These are phyloP conservation scores for Candida xiaguanensis DNA, from an alignment of 805 yeast species.

Conservation along the genomic window DNA sequence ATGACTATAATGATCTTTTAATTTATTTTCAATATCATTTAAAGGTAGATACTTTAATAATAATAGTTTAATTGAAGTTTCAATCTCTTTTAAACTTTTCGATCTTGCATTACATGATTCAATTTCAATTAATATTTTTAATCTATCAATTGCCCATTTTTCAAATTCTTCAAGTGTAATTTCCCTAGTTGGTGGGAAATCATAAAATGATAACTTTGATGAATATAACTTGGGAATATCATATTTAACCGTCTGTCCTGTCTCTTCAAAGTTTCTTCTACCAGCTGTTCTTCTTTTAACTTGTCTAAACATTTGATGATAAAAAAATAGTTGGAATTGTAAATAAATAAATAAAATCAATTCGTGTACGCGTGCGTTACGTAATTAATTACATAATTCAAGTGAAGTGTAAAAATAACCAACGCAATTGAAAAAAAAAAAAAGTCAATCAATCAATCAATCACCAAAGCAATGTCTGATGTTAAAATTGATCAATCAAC, in stretches of 20 bases:
- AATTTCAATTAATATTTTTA: constrained; percentile 77
- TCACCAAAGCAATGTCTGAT: constrained; percentile 45
- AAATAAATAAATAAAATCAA: background rate
- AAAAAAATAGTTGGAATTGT: background rate
- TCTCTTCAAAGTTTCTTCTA: constrained; percentile 57
- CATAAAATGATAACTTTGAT: constrained; percentile 69
- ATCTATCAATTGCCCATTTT: constrained; percentile 90
- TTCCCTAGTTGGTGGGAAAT: constrained; percentile 74
- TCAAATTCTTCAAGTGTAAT: constrained; percentile 92
- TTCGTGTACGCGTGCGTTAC: constrained; percentile 2
- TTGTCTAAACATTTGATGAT: constrained; percentile 59
- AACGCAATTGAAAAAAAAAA: constrained; percentile 4
- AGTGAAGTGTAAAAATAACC: background rate
- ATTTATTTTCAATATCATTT: constrained; percentile 52
- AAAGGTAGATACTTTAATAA: constrained; percentile 62
- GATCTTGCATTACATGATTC: constrained; percentile 71
- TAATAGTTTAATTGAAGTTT: constrained; percentile 59
- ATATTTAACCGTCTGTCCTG: constrained; percentile 23
- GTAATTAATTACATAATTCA: constrained; percentile 1
- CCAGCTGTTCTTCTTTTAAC: constrained; percentile 73
- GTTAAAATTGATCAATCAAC: constrained; percentile 50
- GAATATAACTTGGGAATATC: constrained; percentile 37
- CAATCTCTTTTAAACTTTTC: constrained; percentile 61
- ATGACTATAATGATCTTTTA: constrained; percentile 91
- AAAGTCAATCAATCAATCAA: background rate